Evolutionary conservation across 805 yeast species (phyloP).

Genomic region (Wickerhamiella azyma): DNA sequence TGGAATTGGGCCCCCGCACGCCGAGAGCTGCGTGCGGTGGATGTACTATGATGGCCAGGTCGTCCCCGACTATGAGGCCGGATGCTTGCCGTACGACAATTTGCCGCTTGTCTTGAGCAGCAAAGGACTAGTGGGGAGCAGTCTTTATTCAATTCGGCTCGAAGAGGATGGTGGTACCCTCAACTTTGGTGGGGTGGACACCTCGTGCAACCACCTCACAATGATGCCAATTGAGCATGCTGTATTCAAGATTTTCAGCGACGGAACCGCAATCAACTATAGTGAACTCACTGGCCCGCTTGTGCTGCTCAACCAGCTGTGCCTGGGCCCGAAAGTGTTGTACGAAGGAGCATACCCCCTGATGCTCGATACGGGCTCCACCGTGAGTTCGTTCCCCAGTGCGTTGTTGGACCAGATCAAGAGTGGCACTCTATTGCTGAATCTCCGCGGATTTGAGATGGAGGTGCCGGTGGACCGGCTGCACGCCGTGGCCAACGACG

Average conservation of each 20-base stretch:
- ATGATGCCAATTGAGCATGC: background rate
- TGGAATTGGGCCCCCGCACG: conserved; percentile 25
- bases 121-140: background rate
- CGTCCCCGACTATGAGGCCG: background rate
- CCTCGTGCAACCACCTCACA: background rate
- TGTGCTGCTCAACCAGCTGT: background rate
- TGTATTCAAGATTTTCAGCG: background rate
- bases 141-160: conserved; percentile 3
- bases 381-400: conserved; percentile 2
- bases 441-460: background rate
- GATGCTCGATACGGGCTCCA: conserved; percentile 3
- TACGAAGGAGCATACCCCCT: background rate
- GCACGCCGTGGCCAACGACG: background rate
- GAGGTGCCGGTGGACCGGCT: background rate
- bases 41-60: background rate
- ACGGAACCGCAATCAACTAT: background rate
- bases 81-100: conserved; percentile 5
- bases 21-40: conserved; percentile 20
- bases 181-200: conserved; percentile 1
- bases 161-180: background rate
- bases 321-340: background rate
- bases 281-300: background rate
- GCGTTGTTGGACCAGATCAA: background rate
- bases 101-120: background rate
- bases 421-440: background rate